These are phyloP conservation scores for Plasmodium reichenowi DNA, from an alignment of 169 alveolate genomes.

Conservation along the genomic window DNA sequence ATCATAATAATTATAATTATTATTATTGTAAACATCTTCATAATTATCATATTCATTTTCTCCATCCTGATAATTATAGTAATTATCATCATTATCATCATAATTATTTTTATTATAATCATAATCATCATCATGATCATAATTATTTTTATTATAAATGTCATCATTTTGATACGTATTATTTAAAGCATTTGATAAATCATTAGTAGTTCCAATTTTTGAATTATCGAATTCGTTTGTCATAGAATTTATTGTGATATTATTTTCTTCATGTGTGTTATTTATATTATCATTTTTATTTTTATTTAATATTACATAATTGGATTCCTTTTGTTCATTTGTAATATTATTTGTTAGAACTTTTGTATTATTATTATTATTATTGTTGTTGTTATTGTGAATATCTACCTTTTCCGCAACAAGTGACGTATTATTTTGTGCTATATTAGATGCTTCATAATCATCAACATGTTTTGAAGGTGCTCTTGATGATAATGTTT, in stretches of 20 bases:
- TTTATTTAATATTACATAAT: no score
- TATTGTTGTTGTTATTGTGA: background rate
- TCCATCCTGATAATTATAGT: constrained; percentile 6
- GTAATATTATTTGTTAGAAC: constrained; percentile 1
- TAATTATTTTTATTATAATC: constrained; percentile 9
- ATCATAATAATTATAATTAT: background rate
- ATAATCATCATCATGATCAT: background rate
- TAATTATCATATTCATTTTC: constrained; percentile 1
- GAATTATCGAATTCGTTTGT: background rate
- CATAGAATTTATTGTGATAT: no score
- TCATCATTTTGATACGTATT: constrained; percentile 12
- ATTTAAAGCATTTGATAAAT: background rate
- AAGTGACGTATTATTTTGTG: background rate
- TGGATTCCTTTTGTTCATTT: background rate
- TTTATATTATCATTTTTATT: no score
- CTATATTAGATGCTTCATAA: constrained; percentile 73
- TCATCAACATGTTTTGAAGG: constrained; percentile 86
- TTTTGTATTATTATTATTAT: constrained; percentile 10
- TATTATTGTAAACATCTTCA: background rate
- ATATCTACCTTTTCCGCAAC: no score
- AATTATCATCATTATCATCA: background rate
- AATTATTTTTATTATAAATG: background rate
- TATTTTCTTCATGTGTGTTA: no score
- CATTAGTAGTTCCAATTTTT: background rate
- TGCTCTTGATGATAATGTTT: constrained; percentile 81